phyloP scores from a whole-genome alignment of 305 asterid species.

The Fraxinus baroniana region DNA sequence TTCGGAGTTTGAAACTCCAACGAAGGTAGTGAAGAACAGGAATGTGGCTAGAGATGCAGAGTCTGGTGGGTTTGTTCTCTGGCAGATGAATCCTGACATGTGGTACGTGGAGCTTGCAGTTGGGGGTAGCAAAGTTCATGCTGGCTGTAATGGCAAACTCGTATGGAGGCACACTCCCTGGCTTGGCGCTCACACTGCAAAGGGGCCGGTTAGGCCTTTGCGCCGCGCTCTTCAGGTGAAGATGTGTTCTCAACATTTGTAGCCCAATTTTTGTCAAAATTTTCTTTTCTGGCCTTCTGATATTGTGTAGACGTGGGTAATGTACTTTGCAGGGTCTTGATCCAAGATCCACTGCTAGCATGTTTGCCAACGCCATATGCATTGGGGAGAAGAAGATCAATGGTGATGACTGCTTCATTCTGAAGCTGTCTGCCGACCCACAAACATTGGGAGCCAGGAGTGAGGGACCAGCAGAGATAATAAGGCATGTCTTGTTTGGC shows the following conservation, averaged over 20 bases:
- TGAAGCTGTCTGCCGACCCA: constrained; percentile 80
- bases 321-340: constrained; percentile 66
- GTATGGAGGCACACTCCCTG: constrained; percentile 93
- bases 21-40: constrained; percentile 72
- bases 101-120: constrained; percentile 92
- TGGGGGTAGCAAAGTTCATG: constrained; percentile 89
- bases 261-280: not conserved
- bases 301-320: not conserved
- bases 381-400: constrained; percentile 75
- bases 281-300: not conserved
- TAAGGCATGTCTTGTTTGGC: constrained; percentile 76
- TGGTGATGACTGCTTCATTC: constrained; percentile 83
- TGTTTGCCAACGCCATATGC: constrained; percentile 76
- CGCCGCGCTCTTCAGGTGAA: constrained; percentile 87
- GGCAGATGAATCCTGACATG: constrained; percentile 92
- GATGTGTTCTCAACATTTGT: not conserved
- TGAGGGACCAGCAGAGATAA: constrained; percentile 86
- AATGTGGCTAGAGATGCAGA: constrained; percentile 64
- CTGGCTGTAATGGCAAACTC: constrained; percentile 84
- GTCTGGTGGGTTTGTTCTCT: constrained; percentile 78
- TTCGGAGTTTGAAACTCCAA: constrained; percentile 77
- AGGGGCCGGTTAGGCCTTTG: constrained; percentile 78
- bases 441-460: constrained; percentile 70
- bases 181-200: constrained; percentile 87
- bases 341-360: constrained; percentile 70